phyloP scores from a whole-genome alignment of 345 rosid species.

The Camelina sativa region DNA sequence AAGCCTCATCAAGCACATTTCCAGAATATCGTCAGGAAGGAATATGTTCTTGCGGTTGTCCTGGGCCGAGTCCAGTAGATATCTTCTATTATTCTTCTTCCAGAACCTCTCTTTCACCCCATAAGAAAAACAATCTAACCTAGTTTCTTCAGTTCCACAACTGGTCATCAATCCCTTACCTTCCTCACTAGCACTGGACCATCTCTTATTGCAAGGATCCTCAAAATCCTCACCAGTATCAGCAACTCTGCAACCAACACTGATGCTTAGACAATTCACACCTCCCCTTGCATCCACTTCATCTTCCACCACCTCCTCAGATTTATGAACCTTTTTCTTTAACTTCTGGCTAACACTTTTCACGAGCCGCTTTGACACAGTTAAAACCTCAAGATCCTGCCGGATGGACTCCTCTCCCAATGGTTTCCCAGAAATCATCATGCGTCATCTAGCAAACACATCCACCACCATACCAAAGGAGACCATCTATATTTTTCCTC shows the following conservation, averaged over 20 bases:
- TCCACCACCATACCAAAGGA: conserved; percentile 15
- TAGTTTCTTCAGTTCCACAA: conserved; percentile 75
- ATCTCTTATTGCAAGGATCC: conserved; percentile 73
- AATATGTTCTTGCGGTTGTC: conserved; percentile 64
- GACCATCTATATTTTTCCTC: not conserved
- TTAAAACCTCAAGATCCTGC: conserved; percentile 70
- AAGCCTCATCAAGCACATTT: conserved; percentile 90
- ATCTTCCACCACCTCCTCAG: conserved; percentile 56
- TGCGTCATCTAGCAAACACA: conserved; percentile 30
- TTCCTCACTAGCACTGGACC: conserved; percentile 83
- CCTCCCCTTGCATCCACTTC: conserved; percentile 60
- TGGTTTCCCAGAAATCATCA: conserved; percentile 57
- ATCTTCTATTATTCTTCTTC: conserved; percentile 68
- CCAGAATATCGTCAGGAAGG: conserved; percentile 88
- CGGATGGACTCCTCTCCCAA: conserved; percentile 59
- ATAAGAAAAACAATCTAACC: conserved; percentile 85
- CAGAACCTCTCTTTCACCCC: conserved; percentile 83
- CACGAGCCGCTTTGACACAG: conserved; percentile 73
- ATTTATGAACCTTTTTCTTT: conserved; percentile 60
- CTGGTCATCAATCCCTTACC: conserved; percentile 60
- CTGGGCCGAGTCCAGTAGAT: conserved; percentile 48
- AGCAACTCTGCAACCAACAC: conserved; percentile 97
- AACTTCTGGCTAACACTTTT: conserved; percentile 79
- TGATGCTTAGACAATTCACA: conserved; percentile 67
- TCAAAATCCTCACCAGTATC: conserved; percentile 80